Conservation (phyloP, 495 filamentous ascomycete species). For the Aspergillus leporis region DNA sequence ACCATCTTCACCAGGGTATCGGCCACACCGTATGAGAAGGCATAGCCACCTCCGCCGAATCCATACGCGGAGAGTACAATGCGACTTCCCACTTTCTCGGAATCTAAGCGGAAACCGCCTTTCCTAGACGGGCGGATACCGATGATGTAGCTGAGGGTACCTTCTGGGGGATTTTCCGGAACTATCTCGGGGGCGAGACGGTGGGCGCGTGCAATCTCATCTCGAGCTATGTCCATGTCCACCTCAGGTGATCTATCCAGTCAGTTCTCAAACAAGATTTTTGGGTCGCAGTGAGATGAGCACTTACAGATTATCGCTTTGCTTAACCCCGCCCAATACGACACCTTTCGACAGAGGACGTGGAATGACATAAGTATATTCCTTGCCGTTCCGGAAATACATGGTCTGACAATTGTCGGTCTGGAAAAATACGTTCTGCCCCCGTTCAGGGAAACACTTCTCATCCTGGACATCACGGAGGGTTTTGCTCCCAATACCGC, state of each 20-base stretch:
- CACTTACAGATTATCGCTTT: conserved; percentile 39
- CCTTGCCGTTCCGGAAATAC: conserved; percentile 45
- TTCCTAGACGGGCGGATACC: conserved; percentile 42
- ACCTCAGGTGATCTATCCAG: conserved; percentile 33
- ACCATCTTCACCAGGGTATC: conserved; percentile 45
- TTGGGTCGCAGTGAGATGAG: neutral
- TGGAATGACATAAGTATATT: conserved; percentile 54
- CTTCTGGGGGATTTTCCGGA: conserved; percentile 33
- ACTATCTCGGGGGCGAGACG: conserved; percentile 42
- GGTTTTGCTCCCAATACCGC: conserved; percentile 39
- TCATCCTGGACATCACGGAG: conserved; percentile 41
- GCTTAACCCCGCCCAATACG: conserved; percentile 49
- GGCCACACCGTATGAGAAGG: conserved; percentile 45
- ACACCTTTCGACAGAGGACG: conserved; percentile 43
- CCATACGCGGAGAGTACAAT: conserved; percentile 43
- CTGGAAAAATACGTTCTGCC: conserved; percentile 44
- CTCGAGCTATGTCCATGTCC: conserved; percentile 39
- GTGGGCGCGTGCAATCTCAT: conserved; percentile 45
- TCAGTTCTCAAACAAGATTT: neutral
- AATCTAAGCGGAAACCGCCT: conserved; percentile 43
- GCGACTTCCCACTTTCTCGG: conserved; percentile 27
- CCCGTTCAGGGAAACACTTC: conserved; percentile 42
- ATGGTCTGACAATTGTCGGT: conserved; percentile 35
- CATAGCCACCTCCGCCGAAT: conserved; percentile 47
- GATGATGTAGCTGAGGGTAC: conserved; percentile 37